Evolutionary conservation across 163 green algal species (phyloP), one percentile per base, ranked within the genome.

Genomic region (Coccomyxa subellipsoidea): DNA sequence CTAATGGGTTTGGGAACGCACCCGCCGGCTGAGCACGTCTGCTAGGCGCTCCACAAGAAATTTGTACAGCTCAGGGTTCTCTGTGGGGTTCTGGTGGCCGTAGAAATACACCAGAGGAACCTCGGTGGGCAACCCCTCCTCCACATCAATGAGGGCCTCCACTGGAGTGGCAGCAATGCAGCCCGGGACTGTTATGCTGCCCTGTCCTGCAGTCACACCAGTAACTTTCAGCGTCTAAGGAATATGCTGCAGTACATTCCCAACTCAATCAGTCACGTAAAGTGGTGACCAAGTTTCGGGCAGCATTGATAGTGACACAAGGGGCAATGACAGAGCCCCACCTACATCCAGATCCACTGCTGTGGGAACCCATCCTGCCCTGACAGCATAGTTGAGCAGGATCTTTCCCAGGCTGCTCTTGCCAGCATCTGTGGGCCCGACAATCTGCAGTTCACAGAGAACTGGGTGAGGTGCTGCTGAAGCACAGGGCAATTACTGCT

Each of bases 281-380:
- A 59, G n/a, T n/a, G n/a, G n/a, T n/a, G n/a, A n/a, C n/a, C n/a
- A n/a, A n/a, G n/a, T n/a, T n/a, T n/a, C n/a, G n/a, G n/a, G n/a
- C n/a, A n/a, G n/a, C n/a, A n/a, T n/a, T n/a, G n/a, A n/a, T n/a
- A n/a, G n/a, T n/a, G n/a, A n/a, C n/a, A n/a, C n/a, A n/a, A n/a
- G n/a, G n/a, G n/a, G n/a, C n/a, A n/a, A 34, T 5, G 8, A 18
- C 34, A 36, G 27, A 12, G 37, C 10, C 35, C 83, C 83, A 92
- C 94, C 96, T 40, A 99, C 93, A 86, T 99, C 96, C 35, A 99
- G 87, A 85, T 99, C 96, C 18, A 96, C 91, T 54, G 95, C 93
- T 0, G 89, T 91, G 25, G 96, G 94, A 0, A 89, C 78, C 86
- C 91, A 95, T 29, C 86, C 88, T 0, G 69, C 80, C 6, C 95